Evolutionary conservation across 2,329 filamentous ascomycete genomes (phyloP), one percentile per base, ranked within the genome.

Genomic region (Aspergillus sp.): DNA sequence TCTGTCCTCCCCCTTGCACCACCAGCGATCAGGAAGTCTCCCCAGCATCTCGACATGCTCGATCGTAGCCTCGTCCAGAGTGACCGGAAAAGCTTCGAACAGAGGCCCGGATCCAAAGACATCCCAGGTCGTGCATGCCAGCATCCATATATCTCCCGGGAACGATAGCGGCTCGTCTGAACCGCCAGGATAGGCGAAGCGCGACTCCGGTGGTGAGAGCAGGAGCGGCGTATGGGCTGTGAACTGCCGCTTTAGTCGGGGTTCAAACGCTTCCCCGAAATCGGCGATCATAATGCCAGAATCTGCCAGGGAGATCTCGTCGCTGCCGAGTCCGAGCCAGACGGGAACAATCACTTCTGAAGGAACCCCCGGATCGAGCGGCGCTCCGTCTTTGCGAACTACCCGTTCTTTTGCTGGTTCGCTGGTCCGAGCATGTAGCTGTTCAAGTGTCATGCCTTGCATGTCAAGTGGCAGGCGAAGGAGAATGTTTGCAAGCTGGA

Each of bases 241-340:
- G 14, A 32, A 40, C 4, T 27, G 24, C 13, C 41, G 20, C 13
- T 31, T 36, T 12, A 15, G 4, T 27, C 8, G 24, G 13, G 44
- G 43, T 22, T 40, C 27, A 28, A 44, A 51, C 5, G 41, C 33
- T 36, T 50, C 44, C 26, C 44, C 45, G 36, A 51, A 48, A 34
- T 49, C 47, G 35, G 38, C 28, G 27, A 49, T 32, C 24, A 34
- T 28, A 12, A 49, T 45, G 4, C 8, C 8, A 13, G 42, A 36
- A 19, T 51, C 44, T n/a, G 24, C 32, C 10, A 44, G 29, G 8
- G 34, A 30, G 25, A 47, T 27, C n/a, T 45, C 35, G 35, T 48
- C 39, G 29, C 47, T 44, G 17, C 32, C 29, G 11, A 37, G 20
- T 10, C 48, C 48, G 8, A 48, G 39, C 40, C 43, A 47, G 8